These are phyloP conservation scores for Claviceps sp. DNA, from an alignment of 2,329 filamentous ascomycete species.

Conservation along the genomic window DNA sequence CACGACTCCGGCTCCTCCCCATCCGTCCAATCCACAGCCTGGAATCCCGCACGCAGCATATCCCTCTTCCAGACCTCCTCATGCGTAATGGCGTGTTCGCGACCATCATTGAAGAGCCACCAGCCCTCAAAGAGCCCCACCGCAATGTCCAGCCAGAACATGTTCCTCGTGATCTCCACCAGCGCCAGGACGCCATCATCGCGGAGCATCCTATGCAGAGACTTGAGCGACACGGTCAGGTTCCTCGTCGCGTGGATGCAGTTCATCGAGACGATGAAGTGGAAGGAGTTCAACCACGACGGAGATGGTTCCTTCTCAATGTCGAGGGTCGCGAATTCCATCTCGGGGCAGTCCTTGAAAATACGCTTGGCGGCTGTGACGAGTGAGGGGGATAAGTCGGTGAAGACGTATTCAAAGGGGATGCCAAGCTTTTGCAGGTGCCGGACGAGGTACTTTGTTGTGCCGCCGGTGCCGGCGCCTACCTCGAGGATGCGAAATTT, in stretches of 20 bases:
- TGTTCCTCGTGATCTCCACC: constrained; percentile 8
- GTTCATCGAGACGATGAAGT: constrained; percentile 22
- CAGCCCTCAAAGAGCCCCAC: constrained; percentile 23
- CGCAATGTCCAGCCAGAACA: constrained; percentile 17
- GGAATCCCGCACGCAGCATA: constrained; percentile 8
- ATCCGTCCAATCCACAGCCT: constrained; percentile 10
- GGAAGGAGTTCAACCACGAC: constrained; percentile 10
- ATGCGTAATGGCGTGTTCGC: constrained; percentile 4
- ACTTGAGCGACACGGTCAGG: constrained; percentile 5
- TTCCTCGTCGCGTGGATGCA: constrained; percentile 21
- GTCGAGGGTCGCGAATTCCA: constrained; percentile 5
- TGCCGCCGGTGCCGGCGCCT: constrained; percentile 18
- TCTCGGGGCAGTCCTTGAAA: constrained; percentile 5
- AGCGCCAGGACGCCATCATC: constrained; percentile 8
- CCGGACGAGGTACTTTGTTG: constrained; percentile 17
- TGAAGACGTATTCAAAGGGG: constrained; percentile 24
- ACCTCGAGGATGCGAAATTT: constrained; percentile 10
- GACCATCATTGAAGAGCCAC: constrained; percentile 17
- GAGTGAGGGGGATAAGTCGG: constrained; percentile 20
- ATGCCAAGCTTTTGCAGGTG: constrained; percentile 18
- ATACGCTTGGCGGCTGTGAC: constrained; percentile 5
- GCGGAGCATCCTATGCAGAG: constrained; percentile 10
- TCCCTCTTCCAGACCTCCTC: constrained; percentile 7
- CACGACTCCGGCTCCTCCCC: constrained; percentile 3
- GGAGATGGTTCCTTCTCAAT: constrained; percentile 9